These are phyloP conservation scores for Neurospora crassa DNA, from an alignment of 2,329 filamentous ascomycete species.

Conservation along the genomic window DNA sequence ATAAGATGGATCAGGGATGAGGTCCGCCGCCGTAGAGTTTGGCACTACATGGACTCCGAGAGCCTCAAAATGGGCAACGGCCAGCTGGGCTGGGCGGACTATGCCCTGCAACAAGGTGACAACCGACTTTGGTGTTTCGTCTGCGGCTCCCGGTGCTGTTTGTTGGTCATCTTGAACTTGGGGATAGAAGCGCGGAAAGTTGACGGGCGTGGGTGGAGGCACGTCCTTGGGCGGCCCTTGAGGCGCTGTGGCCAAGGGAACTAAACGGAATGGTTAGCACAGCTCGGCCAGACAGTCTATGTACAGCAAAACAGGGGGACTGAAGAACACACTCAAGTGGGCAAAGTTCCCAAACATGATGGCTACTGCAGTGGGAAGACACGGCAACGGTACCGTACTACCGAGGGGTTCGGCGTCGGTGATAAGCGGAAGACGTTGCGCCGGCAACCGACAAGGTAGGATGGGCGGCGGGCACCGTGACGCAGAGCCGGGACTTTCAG, in stretches of 20 bases:
- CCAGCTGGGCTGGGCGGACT: conserved; percentile 41
- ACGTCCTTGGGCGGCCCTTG: conserved; percentile 37
- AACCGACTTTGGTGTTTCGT: conserved; percentile 27
- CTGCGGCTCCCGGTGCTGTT: not conserved
- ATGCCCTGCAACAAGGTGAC: conserved; percentile 43
- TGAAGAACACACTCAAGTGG: conserved; percentile 27
- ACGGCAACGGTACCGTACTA: not conserved
- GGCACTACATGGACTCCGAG: conserved; percentile 46
- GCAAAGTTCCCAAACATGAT: conserved; percentile 35
- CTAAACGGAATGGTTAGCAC: conserved; percentile 7
- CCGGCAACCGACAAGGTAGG: not conserved
- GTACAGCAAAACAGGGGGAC: conserved; percentile 7
- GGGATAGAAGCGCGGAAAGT: conserved; percentile 36
- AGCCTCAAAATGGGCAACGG: conserved; percentile 42
- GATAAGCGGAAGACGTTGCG: not conserved
- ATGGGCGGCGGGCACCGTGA: not conserved
- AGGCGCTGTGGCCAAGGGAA: conserved; percentile 11
- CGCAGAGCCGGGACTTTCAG: not conserved
- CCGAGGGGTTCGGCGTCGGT: not conserved
- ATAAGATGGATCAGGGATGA: conserved; percentile 44
- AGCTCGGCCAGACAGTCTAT: not conserved
- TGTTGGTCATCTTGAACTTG: conserved; percentile 14
- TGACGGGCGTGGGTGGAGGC: conserved; percentile 46
- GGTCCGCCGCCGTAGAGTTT: conserved; percentile 35
- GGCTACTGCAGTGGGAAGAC: conserved; percentile 2